Percentiles rank a stretch among this genome's conserved stretches.
Evolutionary conservation across 495 filamentous ascomycete genomes (phyloP).

Genomic region (Niebla homalea): DNA sequence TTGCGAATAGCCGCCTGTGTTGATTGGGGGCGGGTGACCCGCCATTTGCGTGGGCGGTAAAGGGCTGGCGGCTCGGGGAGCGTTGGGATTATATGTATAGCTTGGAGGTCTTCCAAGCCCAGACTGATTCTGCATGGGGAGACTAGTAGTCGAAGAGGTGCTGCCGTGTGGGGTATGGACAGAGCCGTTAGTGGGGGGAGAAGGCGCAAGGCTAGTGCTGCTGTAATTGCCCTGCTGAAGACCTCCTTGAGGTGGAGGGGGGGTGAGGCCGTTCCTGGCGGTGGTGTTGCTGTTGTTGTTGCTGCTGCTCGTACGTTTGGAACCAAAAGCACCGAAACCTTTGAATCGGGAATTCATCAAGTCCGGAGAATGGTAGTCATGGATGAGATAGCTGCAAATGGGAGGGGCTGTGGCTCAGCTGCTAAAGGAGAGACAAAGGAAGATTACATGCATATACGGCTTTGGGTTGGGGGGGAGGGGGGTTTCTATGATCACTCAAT

Average conservation of each 20-base stretch:
- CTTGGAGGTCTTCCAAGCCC: slow-evolving; percentile 52
- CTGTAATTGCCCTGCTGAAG: slow-evolving; percentile 20
- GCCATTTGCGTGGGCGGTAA: slow-evolving; percentile 48
- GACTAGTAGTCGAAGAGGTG: slow-evolving; percentile 38
- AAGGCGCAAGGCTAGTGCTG: slow-evolving; percentile 24
- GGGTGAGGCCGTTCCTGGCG: slow-evolving; percentile 15
- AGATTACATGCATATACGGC: slow-evolving; percentile 2
- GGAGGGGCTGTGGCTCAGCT: neutral
- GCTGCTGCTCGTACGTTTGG: slow-evolving; percentile 32
- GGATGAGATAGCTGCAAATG: slow-evolving; percentile 3
- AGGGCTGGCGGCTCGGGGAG: slow-evolving; percentile 44
- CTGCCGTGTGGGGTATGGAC: slow-evolving; percentile 17
- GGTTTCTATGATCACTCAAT: neutral
- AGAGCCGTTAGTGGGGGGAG: slow-evolving; percentile 24
- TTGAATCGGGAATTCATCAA: slow-evolving; percentile 41
- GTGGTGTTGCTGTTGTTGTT: slow-evolving; percentile 12
- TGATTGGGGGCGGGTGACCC: slow-evolving; percentile 60
- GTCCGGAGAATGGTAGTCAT: slow-evolving; percentile 22
- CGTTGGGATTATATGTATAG: slow-evolving; percentile 51
- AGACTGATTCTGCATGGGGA: slow-evolving; percentile 33
- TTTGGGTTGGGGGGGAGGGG: too few species aligned
- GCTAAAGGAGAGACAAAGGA: slow-evolving; percentile 5
- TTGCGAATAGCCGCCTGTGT: slow-evolving; percentile 45
- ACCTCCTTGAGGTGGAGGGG: slow-evolving; percentile 4
- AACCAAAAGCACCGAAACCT: slow-evolving; percentile 29